Percentiles rank a stretch among this genome's conserved stretches.
Evolutionary conservation across 768 basidiomycete species (phyloP).

Genomic region (Termitomyces sp.): DNA sequence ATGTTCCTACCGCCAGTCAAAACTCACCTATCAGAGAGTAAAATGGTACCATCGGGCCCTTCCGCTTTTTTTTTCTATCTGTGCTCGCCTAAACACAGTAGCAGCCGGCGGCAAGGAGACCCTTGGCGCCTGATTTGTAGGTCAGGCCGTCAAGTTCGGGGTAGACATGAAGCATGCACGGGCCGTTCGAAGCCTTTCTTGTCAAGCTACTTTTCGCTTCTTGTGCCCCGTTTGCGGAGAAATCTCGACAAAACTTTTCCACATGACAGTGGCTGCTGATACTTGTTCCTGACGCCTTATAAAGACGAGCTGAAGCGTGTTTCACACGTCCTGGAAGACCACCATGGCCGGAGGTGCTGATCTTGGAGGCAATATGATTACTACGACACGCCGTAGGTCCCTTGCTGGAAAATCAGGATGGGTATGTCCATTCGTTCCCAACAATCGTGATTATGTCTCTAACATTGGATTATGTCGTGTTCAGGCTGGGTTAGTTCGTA

Average conservation of each 20-base stretch:
- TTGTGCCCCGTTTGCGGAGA: background rate
- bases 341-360: conserved; percentile 42
- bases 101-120: background rate
- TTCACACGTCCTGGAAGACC: background rate
- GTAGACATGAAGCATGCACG: background rate
- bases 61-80: too few species aligned
- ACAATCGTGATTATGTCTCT: background rate
- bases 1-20: too few species aligned
- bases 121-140: too few species aligned
- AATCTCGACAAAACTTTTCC: background rate
- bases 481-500: conserved; percentile 61
- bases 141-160: background rate
- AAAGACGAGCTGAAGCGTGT: background rate
- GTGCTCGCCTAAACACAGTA: background rate
- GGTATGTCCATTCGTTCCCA: conserved; percentile 30
- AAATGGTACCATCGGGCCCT: too few species aligned
- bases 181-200: background rate
- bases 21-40: too few species aligned
- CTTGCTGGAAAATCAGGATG: conserved; percentile 65
- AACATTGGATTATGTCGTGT: background rate
- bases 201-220: background rate
- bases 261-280: conserved; percentile 3
- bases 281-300: background rate
- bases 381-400: conserved; percentile 43
- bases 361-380: conserved; percentile 22